Percentiles rank a stretch among this genome's conserved stretches.
phyloP scores from a whole-genome alignment of 2,329 filamentous ascomycete species.

The Lojkania enalia region DNA sequence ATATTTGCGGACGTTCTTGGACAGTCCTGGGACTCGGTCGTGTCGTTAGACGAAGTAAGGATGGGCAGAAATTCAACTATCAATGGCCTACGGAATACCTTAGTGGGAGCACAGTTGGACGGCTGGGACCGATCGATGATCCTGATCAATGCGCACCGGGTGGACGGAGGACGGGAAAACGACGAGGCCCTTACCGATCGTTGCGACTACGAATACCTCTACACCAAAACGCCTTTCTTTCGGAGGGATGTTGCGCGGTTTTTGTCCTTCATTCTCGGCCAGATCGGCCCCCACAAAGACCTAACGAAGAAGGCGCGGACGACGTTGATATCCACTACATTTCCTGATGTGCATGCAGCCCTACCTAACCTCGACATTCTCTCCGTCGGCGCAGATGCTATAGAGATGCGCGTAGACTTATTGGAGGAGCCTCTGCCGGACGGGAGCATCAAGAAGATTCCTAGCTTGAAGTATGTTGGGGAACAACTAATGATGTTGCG shows the following conservation, averaged over 20 bases:
- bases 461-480: constrained; percentile 81
- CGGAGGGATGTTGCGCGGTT: constrained; percentile 78
- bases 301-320: constrained; percentile 77
- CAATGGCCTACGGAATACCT: constrained; percentile 64
- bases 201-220: constrained; percentile 87
- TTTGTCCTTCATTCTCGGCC: constrained; percentile 76
- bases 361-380: constrained; percentile 84
- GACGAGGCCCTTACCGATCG: constrained; percentile 65
- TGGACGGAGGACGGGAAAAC: constrained; percentile 65
- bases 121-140: constrained; percentile 63
- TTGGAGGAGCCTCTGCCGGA: constrained; percentile 70
- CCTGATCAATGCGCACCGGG: constrained; percentile 75
- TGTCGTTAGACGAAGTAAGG: constrained; percentile 59
- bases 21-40: constrained; percentile 66
- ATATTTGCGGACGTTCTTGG: constrained; percentile 79
- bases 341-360: constrained; percentile 80
- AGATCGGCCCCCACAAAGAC: constrained; percentile 76
- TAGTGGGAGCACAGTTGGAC: constrained; percentile 62
- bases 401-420: constrained; percentile 83
- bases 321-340: constrained; percentile 85
- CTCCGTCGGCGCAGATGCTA: constrained; percentile 82
- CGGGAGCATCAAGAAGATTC: constrained; percentile 65
- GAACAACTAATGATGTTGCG: constrained; percentile 83
- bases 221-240: constrained; percentile 71
- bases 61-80: constrained; percentile 65